Evolutionary conservation across 2,329 filamentous ascomycete species (phyloP).

Genomic region (Diplodia intermedia): DNA sequence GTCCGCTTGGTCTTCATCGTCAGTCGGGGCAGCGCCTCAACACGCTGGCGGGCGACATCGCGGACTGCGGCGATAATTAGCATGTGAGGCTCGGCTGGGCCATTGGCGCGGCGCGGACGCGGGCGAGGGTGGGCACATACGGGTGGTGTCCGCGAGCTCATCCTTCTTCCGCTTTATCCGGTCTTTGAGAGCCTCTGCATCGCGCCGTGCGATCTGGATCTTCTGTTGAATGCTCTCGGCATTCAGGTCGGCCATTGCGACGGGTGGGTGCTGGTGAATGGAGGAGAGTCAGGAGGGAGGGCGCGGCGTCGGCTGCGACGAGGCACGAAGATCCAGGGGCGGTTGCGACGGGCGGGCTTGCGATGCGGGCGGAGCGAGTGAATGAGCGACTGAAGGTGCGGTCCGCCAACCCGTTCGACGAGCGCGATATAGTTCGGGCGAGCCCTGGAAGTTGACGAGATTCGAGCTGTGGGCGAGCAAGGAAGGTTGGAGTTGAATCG

Average conservation of each 20-base stretch:
- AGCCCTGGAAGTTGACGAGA: constrained; percentile 19
- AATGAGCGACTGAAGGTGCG: constrained; percentile 31
- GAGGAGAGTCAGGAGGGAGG: constrained; percentile 23
- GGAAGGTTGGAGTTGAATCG: constrained; percentile 21
- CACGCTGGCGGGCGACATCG: constrained; percentile 88
- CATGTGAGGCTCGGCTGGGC: not conserved
- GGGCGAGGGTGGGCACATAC: constrained; percentile 65
- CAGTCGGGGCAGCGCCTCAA: constrained; percentile 89
- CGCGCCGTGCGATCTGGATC: constrained; percentile 96
- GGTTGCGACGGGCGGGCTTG: constrained; percentile 28
- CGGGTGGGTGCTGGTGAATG: not conserved
- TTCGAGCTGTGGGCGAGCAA: constrained; percentile 17
- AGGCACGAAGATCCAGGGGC: constrained; percentile 33
- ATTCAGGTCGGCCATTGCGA: constrained; percentile 56
- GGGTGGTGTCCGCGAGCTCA: constrained; percentile 95
- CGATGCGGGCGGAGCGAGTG: constrained; percentile 28
- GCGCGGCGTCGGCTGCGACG: constrained; percentile 30
- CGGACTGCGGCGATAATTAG: constrained; percentile 68
- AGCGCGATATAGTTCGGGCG: constrained; percentile 23
- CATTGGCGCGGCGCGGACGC: constrained; percentile 16
- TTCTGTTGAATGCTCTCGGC: constrained; percentile 60
- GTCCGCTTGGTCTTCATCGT: constrained; percentile 98
- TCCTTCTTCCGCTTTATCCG: constrained; percentile 99
- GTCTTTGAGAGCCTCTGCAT: constrained; percentile 97
- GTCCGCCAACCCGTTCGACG: constrained; percentile 29